These are phyloP conservation scores for Boletus rex-veris DNA, from an alignment of 768 basidiomycete genomes.

Conservation along the genomic window DNA sequence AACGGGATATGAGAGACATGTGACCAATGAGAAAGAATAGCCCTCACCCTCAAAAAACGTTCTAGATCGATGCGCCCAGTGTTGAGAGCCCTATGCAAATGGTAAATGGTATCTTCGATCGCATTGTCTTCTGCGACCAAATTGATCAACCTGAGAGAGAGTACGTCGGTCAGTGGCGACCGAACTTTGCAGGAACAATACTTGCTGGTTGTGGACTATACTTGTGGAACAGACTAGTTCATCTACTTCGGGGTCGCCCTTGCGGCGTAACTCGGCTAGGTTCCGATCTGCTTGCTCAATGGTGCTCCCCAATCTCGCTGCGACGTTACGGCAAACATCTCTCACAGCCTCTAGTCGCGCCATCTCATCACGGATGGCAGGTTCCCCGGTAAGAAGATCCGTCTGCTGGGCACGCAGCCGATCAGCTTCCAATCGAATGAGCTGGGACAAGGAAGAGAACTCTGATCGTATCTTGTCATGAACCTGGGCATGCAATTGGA, in stretches of 20 bases:
- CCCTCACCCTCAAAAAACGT: constrained; percentile 80
- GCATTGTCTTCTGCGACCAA: constrained; percentile 99
- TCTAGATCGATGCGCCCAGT: constrained; percentile 91
- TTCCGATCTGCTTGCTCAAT: constrained; percentile 70
- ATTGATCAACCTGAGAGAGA: constrained; percentile 75
- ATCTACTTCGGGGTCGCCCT: constrained; percentile 92
- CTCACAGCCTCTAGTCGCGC: constrained; percentile 88
- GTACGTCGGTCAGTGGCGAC: constrained; percentile 15
- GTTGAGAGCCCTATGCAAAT: constrained; percentile 91
- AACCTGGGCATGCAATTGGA: constrained; percentile 73
- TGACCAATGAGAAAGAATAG: constrained; percentile 21
- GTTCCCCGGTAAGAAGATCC: constrained; percentile 85
- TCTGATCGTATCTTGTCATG: constrained; percentile 72
- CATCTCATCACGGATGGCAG: constrained; percentile 96
- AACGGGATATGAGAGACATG: constrained; percentile 16
- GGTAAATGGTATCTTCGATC: constrained; percentile 97
- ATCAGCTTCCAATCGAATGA: constrained; percentile 63
- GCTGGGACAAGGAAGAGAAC: constrained; percentile 64
- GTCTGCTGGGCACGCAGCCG: constrained; percentile 75
- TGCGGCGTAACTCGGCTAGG: constrained; percentile 70
- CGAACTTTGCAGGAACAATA: background rate
- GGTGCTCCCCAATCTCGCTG: constrained; percentile 57
- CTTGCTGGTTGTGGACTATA: constrained; percentile 95
- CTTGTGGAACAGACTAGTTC: constrained; percentile 94
- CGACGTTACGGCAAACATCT: constrained; percentile 83